phyloP scores from a whole-genome alignment of 441 rosid genomes.

The Gossypium davidsonii region DNA sequence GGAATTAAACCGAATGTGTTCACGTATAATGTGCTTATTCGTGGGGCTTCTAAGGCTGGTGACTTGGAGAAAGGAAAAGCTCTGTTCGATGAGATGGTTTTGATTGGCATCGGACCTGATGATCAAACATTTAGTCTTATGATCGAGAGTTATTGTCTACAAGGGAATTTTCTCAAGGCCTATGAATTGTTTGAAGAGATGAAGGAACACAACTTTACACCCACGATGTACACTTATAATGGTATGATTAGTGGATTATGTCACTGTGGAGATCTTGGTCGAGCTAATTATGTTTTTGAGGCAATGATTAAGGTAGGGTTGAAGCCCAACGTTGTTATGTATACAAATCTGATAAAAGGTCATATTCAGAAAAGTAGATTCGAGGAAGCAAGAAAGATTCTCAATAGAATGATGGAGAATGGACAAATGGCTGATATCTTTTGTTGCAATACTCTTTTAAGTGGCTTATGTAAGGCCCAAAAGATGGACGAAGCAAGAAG shows the following conservation, averaged over 20 bases:
- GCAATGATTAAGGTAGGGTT: conserved; percentile 46
- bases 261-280: conserved; percentile 41
- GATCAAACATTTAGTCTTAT: conserved; percentile 46
- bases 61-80: conserved; percentile 52
- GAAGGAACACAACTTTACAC: conserved; percentile 47
- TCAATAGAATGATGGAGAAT: conserved; percentile 49
- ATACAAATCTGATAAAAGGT: conserved; percentile 59
- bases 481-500: conserved; percentile 67
- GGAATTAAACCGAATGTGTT: conserved; percentile 35
- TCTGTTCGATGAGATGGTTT: conserved; percentile 56
- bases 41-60: conserved; percentile 51
- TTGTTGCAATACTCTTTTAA: conserved; percentile 66
- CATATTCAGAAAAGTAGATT: conserved; percentile 40
- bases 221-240: conserved; percentile 40
- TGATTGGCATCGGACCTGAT: conserved; percentile 47
- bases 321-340: conserved; percentile 56
- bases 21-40: conserved; percentile 45
- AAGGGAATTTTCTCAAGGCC: conserved; percentile 31
- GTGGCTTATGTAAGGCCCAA: conserved; percentile 71
- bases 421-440: conserved; percentile 59
- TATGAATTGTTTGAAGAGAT: conserved; percentile 46
- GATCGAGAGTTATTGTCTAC: conserved; percentile 52
- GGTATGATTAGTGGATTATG: conserved; percentile 52
- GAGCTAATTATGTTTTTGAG: conserved; percentile 43
- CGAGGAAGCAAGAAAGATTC: conserved; percentile 44